Base-by-base conservation (phyloP, 2,329 filamentous ascomycete species). In the Fusarium lateritium region DNA sequence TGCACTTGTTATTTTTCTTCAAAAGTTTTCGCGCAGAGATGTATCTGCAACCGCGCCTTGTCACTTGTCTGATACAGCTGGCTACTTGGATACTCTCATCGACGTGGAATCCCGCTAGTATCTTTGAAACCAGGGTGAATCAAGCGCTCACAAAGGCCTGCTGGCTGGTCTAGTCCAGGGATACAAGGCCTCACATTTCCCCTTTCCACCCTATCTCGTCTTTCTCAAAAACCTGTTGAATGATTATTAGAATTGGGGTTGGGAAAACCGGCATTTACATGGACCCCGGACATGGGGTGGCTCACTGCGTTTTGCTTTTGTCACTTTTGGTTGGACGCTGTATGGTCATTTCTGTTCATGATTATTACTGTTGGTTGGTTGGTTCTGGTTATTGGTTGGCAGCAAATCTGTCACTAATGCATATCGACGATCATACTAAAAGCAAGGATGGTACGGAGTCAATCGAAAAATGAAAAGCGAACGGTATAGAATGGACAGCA, bases 261-360 rank as follows among this genome's bases (percentile, higher is more conserved):
- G 69, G 69, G 51, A 69, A 69, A 69, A 68, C 17, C 69, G 58
- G 63, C 46, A 62, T 73, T 69, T 61, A 62, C 57, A 72, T 39
- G 68, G 66, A 63, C 44, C 64, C 47, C 51, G 43, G 49, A 63
- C 45, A 42, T 49, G 17, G 59, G 46, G 52, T 47, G 53, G 51
- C 28, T 44, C 60, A 40, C 42, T 52, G 19, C 34, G 52, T 28
- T 31, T 39, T 56, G 43, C 22, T 55, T 42, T 51, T 43, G 19
- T 50, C 39, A 13, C 51, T 39, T 53, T 49, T 33, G 19, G 21
- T 44, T 49, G 26, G 45, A 51, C 36, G 40, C 38, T 52, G 43
- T 34, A 52, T 51, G 50, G 34, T 53, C 17, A 31, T 38, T 33
- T 17, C 33, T 55, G 56, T 39, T 66, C 45, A 44, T 34, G 34